phyloP scores from a whole-genome alignment of 1,284 basidiomycete genomes.

The Jaminaea rosea region DNA sequence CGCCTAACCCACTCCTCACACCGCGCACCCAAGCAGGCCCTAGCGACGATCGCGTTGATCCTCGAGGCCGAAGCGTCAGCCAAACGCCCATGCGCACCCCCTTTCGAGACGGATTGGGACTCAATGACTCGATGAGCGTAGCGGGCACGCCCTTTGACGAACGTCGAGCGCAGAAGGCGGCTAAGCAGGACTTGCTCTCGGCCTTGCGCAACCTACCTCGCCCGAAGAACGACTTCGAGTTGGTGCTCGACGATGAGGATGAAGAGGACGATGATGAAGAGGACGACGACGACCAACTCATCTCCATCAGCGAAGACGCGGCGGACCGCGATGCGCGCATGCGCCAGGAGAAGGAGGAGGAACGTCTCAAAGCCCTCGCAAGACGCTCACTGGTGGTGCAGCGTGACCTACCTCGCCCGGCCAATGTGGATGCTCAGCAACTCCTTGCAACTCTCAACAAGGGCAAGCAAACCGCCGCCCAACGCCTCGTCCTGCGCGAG shows the following conservation, averaged over 20 bases:
- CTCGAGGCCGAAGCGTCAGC: slow-evolving; percentile 46
- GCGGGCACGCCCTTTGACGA: slow-evolving; percentile 26
- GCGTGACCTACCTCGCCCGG: slow-evolving; percentile 72
- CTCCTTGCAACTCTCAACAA: slow-evolving; percentile 53
- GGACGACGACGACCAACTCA: slow-evolving; percentile 8
- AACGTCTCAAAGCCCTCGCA: slow-evolving; percentile 59
- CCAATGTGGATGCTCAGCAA: slow-evolving; percentile 64
- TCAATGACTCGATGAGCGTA: slow-evolving; percentile 55
- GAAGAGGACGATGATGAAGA: slow-evolving; percentile 25
- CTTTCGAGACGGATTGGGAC: slow-evolving; percentile 76
- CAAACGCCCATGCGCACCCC: slow-evolving; percentile 69
- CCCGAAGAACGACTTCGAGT: slow-evolving; percentile 95
- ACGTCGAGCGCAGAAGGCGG: slow-evolving; percentile 15
- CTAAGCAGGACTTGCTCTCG: slow-evolving; percentile 57
- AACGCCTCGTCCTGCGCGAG: slow-evolving; percentile 66
- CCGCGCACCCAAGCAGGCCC: slow-evolving; percentile 17
- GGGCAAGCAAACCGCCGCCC: slow-evolving; percentile 33
- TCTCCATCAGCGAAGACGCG: slow-evolving; percentile 57
- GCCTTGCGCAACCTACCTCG: slow-evolving; percentile 78
- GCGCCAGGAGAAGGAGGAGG: slow-evolving; percentile 57
- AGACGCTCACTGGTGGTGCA: slow-evolving; percentile 75
- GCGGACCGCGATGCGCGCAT: slow-evolving; percentile 79
- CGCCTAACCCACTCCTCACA: slow-evolving; percentile 89
- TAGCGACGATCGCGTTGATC: slow-evolving; percentile 61
- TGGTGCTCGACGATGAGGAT: slow-evolving; percentile 81